Conservation (phyloP, 768 basidiomycete genomes). For the Mycena venus region DNA sequence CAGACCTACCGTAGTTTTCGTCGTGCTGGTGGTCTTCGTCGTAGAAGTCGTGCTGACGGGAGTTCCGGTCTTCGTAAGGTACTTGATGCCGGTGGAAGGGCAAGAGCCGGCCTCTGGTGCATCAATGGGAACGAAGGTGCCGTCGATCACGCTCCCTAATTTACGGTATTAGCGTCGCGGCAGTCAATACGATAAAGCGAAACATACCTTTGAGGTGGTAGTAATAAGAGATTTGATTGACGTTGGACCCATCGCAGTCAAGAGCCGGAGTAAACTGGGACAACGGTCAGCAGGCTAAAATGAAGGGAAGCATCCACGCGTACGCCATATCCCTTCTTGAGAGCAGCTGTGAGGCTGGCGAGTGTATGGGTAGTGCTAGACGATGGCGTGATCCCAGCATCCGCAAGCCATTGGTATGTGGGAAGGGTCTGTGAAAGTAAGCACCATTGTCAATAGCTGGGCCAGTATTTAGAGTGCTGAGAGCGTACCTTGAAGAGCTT, state of each 20-base stretch:
- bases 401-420: slow-evolving; percentile 78
- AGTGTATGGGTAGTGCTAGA: slow-evolving; percentile 69
- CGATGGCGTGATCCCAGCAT: slow-evolving; percentile 83
- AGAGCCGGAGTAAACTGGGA: slow-evolving; percentile 50
- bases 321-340: slow-evolving; percentile 68
- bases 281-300: slow-evolving; percentile 16
- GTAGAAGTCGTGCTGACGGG: slow-evolving; percentile 40
- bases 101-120: slow-evolving; percentile 65
- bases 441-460: slow-evolving; percentile 18
- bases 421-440: slow-evolving; percentile 67
- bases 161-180: slow-evolving; percentile 75
- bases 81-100: slow-evolving; percentile 69
- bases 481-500: slow-evolving; percentile 64
- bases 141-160: slow-evolving; percentile 77
- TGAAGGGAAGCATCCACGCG: slow-evolving; percentile 2
- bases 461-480: slow-evolving; percentile 51
- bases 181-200: background rate
- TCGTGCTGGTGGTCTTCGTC: slow-evolving; percentile 7
- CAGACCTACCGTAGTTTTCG: background rate
- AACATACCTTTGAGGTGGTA: slow-evolving; percentile 19
- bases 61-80: slow-evolving; percentile 66
- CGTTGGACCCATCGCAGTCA: slow-evolving; percentile 50
- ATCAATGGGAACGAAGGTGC: slow-evolving; percentile 72
- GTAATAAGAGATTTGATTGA: slow-evolving; percentile 44
- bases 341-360: slow-evolving; percentile 63